Percentiles rank a stretch among this genome's conserved stretches.
Evolutionary conservation across 169 alveolate species (phyloP).

Genomic region (Neospora caninum): DNA sequence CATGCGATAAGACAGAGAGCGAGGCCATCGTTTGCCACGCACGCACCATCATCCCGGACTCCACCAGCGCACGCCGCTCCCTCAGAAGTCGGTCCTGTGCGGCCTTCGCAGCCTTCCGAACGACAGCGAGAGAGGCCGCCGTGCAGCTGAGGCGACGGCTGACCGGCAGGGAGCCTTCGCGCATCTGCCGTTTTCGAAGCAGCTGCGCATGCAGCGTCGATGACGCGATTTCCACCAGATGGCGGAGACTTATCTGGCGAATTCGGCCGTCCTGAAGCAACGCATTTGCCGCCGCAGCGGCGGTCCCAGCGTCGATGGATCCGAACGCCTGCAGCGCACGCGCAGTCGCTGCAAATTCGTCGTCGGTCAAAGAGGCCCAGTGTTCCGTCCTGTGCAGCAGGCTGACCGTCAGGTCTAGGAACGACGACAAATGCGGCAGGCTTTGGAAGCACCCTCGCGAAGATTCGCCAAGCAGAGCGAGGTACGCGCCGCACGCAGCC

Average conservation of each 20-base stretch:
- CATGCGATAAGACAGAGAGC: neutral
- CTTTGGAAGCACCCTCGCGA: neutral
- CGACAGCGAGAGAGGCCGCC: neutral
- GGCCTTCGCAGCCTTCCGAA: neutral
- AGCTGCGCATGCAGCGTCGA: neutral
- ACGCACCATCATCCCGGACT: neutral
- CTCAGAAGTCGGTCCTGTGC: neutral
- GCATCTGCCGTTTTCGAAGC: too few species aligned
- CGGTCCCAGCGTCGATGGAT: neutral
- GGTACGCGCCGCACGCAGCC: neutral
- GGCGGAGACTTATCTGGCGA: neutral
- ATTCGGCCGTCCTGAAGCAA: neutral
- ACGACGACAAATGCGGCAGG: neutral
- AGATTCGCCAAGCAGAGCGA: neutral
- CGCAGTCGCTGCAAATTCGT: slow-evolving; percentile 23
- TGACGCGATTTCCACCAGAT: neutral
- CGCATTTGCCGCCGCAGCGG: slow-evolving; percentile 25
- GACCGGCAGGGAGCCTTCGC: too few species aligned
- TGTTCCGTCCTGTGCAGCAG: neutral
- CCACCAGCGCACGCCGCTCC: neutral
- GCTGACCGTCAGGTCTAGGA: neutral
- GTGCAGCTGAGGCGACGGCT: too few species aligned
- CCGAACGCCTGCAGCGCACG: neutral
- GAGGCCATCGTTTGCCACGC: neutral
- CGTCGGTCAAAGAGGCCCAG: slow-evolving; percentile 7